Conservation (phyloP, 345 rosid genomes). For the Aquilaria malaccensis region DNA sequence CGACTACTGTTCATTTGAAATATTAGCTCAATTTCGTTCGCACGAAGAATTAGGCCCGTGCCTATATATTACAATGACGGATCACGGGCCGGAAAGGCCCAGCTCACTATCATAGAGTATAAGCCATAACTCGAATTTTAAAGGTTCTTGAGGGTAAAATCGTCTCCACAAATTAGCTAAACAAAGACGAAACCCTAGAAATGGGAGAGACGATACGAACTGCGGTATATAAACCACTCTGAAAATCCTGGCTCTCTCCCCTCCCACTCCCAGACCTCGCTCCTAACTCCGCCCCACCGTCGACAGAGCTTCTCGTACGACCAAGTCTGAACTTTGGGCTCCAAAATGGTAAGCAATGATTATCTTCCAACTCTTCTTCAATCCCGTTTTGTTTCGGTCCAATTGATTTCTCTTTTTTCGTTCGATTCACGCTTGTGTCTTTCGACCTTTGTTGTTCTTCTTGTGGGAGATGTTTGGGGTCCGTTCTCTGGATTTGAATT, state of each 20-base stretch:
- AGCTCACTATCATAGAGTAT: too few relatives aligned
- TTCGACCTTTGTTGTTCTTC: not conserved
- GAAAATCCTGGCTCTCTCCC: not conserved
- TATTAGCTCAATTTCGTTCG: too few relatives aligned
- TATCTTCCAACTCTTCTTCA: not conserved
- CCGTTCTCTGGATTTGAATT: not conserved
- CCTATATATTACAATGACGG: too few relatives aligned
- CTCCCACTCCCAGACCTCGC: not conserved
- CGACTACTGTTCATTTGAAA: too few relatives aligned
- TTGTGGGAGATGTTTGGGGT: not conserved
- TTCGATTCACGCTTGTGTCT: not conserved
- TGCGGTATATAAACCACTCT: not conserved
- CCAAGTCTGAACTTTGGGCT: not conserved
- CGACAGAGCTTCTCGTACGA: constrained; percentile 5
- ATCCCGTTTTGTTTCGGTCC: not conserved
- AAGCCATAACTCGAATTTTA: too few relatives aligned
- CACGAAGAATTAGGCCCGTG: too few relatives aligned
- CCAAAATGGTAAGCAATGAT: constrained; percentile 14
- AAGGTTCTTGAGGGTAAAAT: constrained; percentile 3
- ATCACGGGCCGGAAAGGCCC: too few relatives aligned
- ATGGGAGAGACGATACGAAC: not conserved
- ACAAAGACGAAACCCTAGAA: constrained; percentile 1
- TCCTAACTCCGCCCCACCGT: not conserved
- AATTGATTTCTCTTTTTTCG: not conserved
- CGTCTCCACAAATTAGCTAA: not conserved